phyloP scores from a whole-genome alignment of 75 land plant genomes.

The Cryptomeria japonica region DNA sequence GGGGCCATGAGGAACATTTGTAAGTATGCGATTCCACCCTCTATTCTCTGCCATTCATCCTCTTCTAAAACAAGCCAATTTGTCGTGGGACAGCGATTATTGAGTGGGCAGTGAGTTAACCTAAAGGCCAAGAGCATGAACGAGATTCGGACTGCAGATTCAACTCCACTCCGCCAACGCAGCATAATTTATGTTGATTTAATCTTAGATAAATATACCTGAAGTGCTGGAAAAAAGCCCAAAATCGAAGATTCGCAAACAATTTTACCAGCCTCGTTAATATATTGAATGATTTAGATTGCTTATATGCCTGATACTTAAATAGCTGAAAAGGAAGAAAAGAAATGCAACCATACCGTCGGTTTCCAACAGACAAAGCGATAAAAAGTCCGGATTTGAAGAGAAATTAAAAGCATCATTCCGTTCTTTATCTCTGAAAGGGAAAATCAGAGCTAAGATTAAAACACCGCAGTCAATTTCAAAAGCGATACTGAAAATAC shows the following conservation, averaged over 20 bases:
- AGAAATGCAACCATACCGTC: slow-evolving; percentile 31
- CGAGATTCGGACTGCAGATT: too few species aligned
- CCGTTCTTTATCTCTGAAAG: slow-evolving; percentile 48
- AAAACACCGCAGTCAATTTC: not conserved
- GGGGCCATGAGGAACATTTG: too few species aligned
- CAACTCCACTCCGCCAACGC: too few species aligned
- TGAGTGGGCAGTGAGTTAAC: too few species aligned
- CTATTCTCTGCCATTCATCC: too few species aligned
- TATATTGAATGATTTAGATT: not conserved
- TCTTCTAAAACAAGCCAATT: too few species aligned
- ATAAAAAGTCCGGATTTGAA: slow-evolving; percentile 33
- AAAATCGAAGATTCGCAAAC: not conserved
- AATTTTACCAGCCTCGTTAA: not conserved
- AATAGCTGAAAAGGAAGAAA: not conserved
- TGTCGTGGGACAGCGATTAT: too few species aligned
- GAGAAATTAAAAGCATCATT: slow-evolving; percentile 52
- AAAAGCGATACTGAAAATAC: not conserved
- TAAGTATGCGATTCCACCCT: too few species aligned
- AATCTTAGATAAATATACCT: too few species aligned
- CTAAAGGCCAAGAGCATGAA: too few species aligned
- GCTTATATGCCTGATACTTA: not conserved
- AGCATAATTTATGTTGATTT: too few species aligned
- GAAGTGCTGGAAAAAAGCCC: not conserved
- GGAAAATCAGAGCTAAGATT: not conserved
- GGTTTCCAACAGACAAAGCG: slow-evolving; percentile 28